These are phyloP conservation scores for Aphanomyces invadans DNA, from an alignment of 352 stramenopile genomes.

Conservation along the genomic window DNA sequence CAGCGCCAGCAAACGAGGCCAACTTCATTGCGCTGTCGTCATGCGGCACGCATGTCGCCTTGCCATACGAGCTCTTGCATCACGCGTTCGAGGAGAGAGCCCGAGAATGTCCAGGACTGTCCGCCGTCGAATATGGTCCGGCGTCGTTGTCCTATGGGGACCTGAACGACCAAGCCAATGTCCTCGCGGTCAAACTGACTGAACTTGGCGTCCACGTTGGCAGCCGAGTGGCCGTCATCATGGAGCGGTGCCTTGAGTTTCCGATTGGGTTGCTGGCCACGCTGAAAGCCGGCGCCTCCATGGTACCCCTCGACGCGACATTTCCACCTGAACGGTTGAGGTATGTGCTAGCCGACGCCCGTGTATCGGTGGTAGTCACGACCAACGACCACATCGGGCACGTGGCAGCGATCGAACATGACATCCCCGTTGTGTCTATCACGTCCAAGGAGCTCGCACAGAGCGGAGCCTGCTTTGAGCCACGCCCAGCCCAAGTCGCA, in stretches of 20 bases:
- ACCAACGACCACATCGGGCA: neutral
- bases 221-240: conserved; percentile 32
- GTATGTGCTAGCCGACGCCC: conserved; percentile 41
- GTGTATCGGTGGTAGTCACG: conserved; percentile 21
- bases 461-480: conserved; percentile 12
- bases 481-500: neutral
- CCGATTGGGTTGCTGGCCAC: conserved; percentile 86
- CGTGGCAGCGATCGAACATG: neutral
- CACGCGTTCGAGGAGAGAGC: conserved; percentile 8
- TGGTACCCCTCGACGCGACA: conserved; percentile 72
- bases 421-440: neutral
- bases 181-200: conserved; percentile 26
- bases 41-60: neutral
- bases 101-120: conserved; percentile 25
- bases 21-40: neutral
- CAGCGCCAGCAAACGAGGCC: neutral
- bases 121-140: conserved; percentile 18
- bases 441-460: neutral
- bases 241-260: conserved; percentile 89
- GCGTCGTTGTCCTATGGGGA: conserved; percentile 31
- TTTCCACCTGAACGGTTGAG: conserved; percentile 44
- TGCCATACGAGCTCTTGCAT: conserved; percentile 3
- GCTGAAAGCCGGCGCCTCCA: conserved; percentile 86
- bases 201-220: conserved; percentile 37
- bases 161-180: conserved; percentile 29